Percentiles rank a stretch among this genome's conserved stretches.
Conservation (phyloP, 2,329 filamentous ascomycete genomes). For the Sclerotinia minor region DNA sequence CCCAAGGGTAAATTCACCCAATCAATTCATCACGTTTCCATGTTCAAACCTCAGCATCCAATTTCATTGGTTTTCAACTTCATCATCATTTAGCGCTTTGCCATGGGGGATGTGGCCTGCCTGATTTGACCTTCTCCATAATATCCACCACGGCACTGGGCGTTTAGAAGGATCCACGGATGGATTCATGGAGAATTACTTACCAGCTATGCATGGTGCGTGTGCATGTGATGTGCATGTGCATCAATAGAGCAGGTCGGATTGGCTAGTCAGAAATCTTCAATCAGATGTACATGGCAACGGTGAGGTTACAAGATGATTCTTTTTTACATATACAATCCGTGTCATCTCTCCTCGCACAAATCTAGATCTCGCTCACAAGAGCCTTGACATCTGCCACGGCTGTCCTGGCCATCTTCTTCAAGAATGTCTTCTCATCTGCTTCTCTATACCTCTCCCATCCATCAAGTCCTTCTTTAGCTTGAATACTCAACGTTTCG, state of each 20-base stretch:
- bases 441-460: conserved; percentile 88
- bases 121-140: neutral
- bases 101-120: neutral
- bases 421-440: conserved; percentile 79
- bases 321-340: neutral
- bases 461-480: conserved; percentile 79
- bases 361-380: conserved; percentile 32
- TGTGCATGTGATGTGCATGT: neutral
- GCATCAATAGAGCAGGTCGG: neutral
- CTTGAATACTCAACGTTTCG: conserved; percentile 88
- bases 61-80: neutral
- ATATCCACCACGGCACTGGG: conserved; percentile 4
- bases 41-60: neutral
- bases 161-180: neutral
- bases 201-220: neutral
- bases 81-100: neutral
- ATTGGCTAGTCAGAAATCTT: neutral
- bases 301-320: neutral
- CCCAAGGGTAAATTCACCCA: neutral
- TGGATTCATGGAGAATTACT: neutral
- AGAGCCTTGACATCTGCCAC: conserved; percentile 65
- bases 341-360: neutral
- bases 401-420: conserved; percentile 79
- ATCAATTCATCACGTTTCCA: neutral
- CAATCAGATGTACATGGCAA: neutral